These are phyloP conservation scores for Alternaria infectoria DNA, from an alignment of 2,329 filamentous ascomycete genomes.

Conservation along the genomic window DNA sequence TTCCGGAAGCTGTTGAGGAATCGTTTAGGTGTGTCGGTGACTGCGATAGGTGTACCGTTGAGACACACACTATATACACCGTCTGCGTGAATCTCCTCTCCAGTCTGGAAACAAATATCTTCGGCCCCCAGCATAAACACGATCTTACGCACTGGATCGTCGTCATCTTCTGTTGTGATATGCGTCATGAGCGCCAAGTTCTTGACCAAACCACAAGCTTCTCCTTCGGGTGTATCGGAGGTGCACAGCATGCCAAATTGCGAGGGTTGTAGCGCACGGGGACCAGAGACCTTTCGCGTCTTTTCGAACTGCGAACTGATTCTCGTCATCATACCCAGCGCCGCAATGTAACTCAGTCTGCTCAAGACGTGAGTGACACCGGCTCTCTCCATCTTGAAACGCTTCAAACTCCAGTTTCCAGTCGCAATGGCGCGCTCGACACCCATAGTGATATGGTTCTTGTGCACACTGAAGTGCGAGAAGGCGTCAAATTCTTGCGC, in stretches of 20 bases:
- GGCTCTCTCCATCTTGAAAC: constrained; percentile 98
- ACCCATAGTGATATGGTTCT: constrained; percentile 85
- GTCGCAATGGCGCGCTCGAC: constrained; percentile 97
- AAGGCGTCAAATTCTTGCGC: constrained; percentile 88
- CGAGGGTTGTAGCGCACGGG: constrained; percentile 92
- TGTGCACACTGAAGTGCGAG: constrained; percentile 81
- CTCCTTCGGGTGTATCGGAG: constrained; percentile 97
- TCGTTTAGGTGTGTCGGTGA: constrained; percentile 83
- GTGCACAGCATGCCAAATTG: constrained; percentile 99
- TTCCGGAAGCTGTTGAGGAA: constrained; percentile 87
- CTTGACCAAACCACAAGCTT: constrained; percentile 97
- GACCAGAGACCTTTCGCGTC: constrained; percentile 93
- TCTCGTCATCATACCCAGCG: constrained; percentile 98
- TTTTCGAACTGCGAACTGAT: constrained; percentile 99
- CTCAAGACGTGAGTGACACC: constrained; percentile 97
- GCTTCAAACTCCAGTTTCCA: constrained; percentile 96
- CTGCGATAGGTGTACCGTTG: constrained; percentile 90
- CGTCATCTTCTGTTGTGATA: constrained; percentile 95
- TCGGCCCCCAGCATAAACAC: constrained; percentile 86
- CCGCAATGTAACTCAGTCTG: constrained; percentile 92
- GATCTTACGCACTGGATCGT: constrained; percentile 84
- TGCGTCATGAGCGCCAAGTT: constrained; percentile 99
- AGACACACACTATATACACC: constrained; percentile 91
- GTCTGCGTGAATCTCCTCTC: constrained; percentile 82
- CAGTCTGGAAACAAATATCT: constrained; percentile 79